Base-by-base conservation (phyloP, 192 early-diverging fungal species). In the Coemansia sp. region DNA sequence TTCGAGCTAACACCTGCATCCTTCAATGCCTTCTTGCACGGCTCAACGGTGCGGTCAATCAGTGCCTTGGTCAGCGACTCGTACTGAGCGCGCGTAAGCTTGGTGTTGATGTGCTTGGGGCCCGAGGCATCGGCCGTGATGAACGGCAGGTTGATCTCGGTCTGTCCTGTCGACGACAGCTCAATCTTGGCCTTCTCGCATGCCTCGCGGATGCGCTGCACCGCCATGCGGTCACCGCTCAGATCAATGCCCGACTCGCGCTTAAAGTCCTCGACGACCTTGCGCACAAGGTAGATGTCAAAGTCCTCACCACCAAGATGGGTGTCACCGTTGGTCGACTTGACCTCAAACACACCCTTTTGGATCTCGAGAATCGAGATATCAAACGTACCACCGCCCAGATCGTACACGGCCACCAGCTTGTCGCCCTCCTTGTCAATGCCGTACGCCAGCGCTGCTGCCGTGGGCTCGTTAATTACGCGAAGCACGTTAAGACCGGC, bases 361-460 rank as follows among this genome's bases (percentile, higher is more conserved):
- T 97, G 93, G 63, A 98, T 97, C 76, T 96, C 94, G n/a, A 98
- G 84, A 60, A 98, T 90, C 47, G 94, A 96, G 81, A 98, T 90
- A 94, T 98, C 96, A 72, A 98, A 98, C n/a, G 96, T 98, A 71
- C 96, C 96, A 82, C 96, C 96, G 53, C 96, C 96, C 45, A 98
- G 83, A 87, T 98, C 96, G 83, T 94, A 98, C 35, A 98, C 96
- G 25, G 93, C 94, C 54, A 98, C 88, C 25, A 93, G 78, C 77
- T 91, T 91, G 84, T 97, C 94, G 37, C 86, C 83, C 88, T 94
- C 93, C 88, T 94, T 95, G 85, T 96, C 94, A 48, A 96, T 82
- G 85, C 94, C 94, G 79, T 96, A 98, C 67, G 96, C 96, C 75
- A 98, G 94, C 62, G 96, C 94, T 53, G 96, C 96, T 25, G 96